Conservation (phyloP, 305 asterid species). For the Fraxinus sp. region DNA sequence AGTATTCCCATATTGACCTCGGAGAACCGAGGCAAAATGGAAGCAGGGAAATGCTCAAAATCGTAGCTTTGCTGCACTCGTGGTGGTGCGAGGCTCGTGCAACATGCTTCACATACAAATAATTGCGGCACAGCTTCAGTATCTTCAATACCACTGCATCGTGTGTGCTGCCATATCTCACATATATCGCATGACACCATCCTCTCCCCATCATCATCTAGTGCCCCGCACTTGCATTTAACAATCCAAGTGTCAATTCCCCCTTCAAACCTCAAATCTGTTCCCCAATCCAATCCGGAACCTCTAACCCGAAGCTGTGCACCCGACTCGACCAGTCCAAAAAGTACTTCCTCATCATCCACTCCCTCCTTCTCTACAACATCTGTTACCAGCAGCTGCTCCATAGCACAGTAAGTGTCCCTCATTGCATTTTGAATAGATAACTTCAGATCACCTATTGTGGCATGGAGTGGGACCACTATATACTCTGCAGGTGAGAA, state of each 20-base stretch:
- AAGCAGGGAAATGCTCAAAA: slow-evolving; percentile 14
- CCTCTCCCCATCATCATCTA: slow-evolving; percentile 86
- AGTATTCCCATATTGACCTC: slow-evolving; percentile 30
- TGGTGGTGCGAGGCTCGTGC: slow-evolving; percentile 56
- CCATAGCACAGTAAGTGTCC: slow-evolving; percentile 70
- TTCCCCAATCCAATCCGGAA: slow-evolving; percentile 44
- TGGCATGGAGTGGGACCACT: slow-evolving; percentile 66
- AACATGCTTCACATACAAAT: slow-evolving; percentile 69
- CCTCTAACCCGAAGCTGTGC: slow-evolving; percentile 55
- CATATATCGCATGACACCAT: slow-evolving; percentile 87
- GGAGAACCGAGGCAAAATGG: slow-evolving; percentile 24
- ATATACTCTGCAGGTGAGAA: slow-evolving; percentile 48
- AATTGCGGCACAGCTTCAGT: slow-evolving; percentile 60
- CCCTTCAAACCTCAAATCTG: slow-evolving; percentile 58
- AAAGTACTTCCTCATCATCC: slow-evolving; percentile 61
- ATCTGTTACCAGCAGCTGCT: slow-evolving; percentile 46
- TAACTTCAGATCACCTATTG: slow-evolving; percentile 64
- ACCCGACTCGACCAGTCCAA: slow-evolving; percentile 68
- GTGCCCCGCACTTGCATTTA: slow-evolving; percentile 74
- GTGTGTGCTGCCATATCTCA: slow-evolving; percentile 89
- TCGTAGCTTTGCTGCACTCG: slow-evolving; percentile 25
- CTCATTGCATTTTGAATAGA: slow-evolving; percentile 58
- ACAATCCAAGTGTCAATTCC: slow-evolving; percentile 75
- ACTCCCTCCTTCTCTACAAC: slow-evolving; percentile 48
- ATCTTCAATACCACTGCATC: slow-evolving; percentile 75